Evolutionary conservation across 2,329 filamentous ascomycete genomes (phyloP).

Genomic region (Neofusicoccum sp.): DNA sequence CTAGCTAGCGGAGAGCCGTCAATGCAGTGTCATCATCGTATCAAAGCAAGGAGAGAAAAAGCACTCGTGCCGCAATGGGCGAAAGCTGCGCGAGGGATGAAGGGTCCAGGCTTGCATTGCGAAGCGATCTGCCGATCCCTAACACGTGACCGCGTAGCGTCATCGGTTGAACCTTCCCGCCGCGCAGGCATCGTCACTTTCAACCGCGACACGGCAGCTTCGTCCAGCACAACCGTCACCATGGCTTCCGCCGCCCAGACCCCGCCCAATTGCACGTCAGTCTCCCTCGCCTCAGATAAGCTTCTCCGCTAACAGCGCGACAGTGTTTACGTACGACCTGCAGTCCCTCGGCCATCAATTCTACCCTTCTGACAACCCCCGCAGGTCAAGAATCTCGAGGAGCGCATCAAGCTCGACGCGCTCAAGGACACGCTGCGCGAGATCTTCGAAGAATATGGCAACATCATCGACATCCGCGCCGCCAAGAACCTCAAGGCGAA

Average conservation of each 20-base stretch:
- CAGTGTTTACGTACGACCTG: conserved; percentile 10
- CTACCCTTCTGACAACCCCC: neutral
- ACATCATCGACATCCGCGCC: conserved; percentile 77
- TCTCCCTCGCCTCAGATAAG: neutral
- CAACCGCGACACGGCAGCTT: neutral
- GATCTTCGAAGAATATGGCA: conserved; percentile 87
- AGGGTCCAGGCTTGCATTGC: too few relatives aligned
- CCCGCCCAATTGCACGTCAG: conserved; percentile 13
- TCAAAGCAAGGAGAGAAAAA: too few relatives aligned
- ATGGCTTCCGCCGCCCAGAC: neutral
- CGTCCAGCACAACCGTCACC: neutral
- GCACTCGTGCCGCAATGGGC: too few relatives aligned
- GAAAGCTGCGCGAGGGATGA: too few relatives aligned
- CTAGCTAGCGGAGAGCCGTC: too few relatives aligned
- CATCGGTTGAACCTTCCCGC: conserved; percentile 3
- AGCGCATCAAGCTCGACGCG: conserved; percentile 78
- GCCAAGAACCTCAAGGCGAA: conserved; percentile 90
- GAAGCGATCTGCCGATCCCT: too few relatives aligned
- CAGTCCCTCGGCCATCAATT: neutral
- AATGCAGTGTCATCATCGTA: too few relatives aligned
- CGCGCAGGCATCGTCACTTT: neutral
- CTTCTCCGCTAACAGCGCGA: neutral
- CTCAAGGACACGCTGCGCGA: conserved; percentile 71
- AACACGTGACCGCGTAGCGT: neutral
- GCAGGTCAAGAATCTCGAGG: conserved; percentile 76